A percentile compares a stretch with the other conserved stretches of the same genome.
These are phyloP conservation scores for Yamadazyma sp. DNA, from an alignment of 1,139 yeast species.

Conservation along the genomic window DNA sequence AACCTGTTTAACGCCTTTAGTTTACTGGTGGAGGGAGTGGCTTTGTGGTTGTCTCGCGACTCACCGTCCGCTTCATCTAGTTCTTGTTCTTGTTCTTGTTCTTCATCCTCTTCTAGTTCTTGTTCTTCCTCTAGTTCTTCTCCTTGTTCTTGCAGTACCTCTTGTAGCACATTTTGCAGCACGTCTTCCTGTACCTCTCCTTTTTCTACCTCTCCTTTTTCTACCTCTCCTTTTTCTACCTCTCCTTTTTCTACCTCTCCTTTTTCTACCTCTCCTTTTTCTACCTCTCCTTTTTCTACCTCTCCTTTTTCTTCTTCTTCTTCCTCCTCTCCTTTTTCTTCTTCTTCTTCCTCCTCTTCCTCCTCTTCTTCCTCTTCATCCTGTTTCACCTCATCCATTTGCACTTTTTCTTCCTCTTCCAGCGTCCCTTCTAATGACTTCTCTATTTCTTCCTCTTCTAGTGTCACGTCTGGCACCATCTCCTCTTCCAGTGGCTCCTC, in stretches of 20 bases:
- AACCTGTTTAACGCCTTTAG: background rate
- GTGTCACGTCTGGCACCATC: slow-evolving; percentile 4
- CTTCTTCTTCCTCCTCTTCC: background rate
- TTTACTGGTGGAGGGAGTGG: background rate
- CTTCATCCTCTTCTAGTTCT: slow-evolving; percentile 1
- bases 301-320: too few relatives aligned
- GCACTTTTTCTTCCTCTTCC: slow-evolving; percentile 4
- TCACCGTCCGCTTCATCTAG: slow-evolving; percentile 3
- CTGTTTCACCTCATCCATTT: slow-evolving; percentile 3
- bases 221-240: slow-evolving; percentile 3
- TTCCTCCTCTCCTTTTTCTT: slow-evolving; percentile 4
- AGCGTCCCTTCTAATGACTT: background rate
- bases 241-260: slow-evolving; percentile 4
- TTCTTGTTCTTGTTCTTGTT: slow-evolving; percentile 9
- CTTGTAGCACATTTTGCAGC: too few relatives aligned
- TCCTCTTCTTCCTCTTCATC: slow-evolving; percentile 4
- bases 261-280: slow-evolving; percentile 7
- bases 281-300: background rate
- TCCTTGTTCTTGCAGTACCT: slow-evolving; percentile 8
- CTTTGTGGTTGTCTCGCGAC: background rate
- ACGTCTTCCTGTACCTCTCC: slow-evolving; percentile 3
- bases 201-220: slow-evolving; percentile 5
- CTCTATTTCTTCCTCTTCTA: slow-evolving; percentile 3
- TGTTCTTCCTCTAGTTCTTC: slow-evolving; percentile 6
- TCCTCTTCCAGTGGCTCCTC: too few relatives aligned